phyloP scores from a whole-genome alignment of 305 asterid species.

The Nicotiana rustica region DNA sequence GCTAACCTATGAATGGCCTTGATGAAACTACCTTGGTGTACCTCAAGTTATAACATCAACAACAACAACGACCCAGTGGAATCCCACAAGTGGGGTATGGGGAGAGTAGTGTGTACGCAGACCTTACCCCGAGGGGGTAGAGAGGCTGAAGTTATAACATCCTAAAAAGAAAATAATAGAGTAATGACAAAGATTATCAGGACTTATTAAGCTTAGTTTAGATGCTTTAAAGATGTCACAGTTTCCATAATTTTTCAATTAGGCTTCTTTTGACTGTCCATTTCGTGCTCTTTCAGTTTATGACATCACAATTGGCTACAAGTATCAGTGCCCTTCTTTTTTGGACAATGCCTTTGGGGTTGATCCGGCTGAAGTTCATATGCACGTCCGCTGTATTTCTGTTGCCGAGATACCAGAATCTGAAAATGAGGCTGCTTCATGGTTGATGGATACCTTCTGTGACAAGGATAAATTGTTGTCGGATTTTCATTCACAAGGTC shows the following conservation, averaged over 20 bases:
- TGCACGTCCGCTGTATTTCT: constrained; percentile 67
- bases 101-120: no score
- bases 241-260: background rate
- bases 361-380: constrained; percentile 92
- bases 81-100: no score
- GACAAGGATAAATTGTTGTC: constrained; percentile 75
- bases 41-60: no score
- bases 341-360: constrained; percentile 86
- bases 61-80: no score
- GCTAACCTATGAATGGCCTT: constrained; percentile 1
- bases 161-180: background rate
- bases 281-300: constrained; percentile 59
- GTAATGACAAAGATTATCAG: background rate
- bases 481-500: constrained; percentile 63
- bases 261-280: background rate
- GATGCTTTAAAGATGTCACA: background rate
- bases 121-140: no score
- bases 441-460: constrained; percentile 76
- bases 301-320: constrained; percentile 87
- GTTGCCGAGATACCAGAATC: constrained; percentile 61
- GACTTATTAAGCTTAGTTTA: background rate
- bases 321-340: constrained; percentile 75
- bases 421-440: constrained; percentile 59
- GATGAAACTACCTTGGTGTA: background rate
- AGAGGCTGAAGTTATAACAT: no score